These are phyloP conservation scores for Cercospora janseana DNA, from an alignment of 2,329 filamentous ascomycete genomes.

Conservation along the genomic window DNA sequence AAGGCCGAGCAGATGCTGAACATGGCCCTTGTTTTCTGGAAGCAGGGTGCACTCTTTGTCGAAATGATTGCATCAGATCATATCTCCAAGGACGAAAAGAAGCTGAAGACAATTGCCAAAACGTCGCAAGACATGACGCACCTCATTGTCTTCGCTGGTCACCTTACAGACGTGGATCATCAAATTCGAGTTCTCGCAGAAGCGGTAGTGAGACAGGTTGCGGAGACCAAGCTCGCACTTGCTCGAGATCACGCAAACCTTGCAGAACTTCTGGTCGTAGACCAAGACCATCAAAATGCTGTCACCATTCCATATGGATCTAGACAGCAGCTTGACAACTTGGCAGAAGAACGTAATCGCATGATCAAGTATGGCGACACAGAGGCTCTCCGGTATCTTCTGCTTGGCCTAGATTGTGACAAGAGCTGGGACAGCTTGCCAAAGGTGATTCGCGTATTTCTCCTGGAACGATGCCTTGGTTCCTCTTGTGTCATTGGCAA, in stretches of 20 bases:
- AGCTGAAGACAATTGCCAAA: not conserved
- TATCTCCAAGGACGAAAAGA: conserved; percentile 5
- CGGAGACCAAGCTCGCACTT: conserved; percentile 2
- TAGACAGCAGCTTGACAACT: conserved; percentile 1
- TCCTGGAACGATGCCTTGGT: conserved; percentile 38
- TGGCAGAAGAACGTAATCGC: not conserved
- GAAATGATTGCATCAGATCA: not conserved
- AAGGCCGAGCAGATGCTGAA: not conserved
- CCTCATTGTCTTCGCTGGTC: conserved; percentile 23
- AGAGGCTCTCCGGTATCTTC: conserved; percentile 42
- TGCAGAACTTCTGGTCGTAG: conserved; percentile 4
- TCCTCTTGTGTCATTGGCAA: not conserved
- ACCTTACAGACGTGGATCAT: not conserved
- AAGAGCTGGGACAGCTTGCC: conserved; percentile 54
- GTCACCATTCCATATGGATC: not conserved
- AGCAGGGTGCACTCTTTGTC: not conserved
- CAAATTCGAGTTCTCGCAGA: conserved; percentile 22
- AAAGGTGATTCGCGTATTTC: conserved; percentile 45
- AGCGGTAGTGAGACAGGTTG: conserved; percentile 31
- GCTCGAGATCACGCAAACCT: conserved; percentile 7
- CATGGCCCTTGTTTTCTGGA: conserved; percentile 4
- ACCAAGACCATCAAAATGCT: not conserved
- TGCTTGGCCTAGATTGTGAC: conserved; percentile 51
- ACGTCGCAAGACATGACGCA: conserved; percentile 15
- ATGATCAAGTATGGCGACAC: conserved; percentile 2